These are phyloP conservation scores for Gremmenia infestans DNA, from an alignment of 2,329 filamentous ascomycete genomes.

Conservation along the genomic window DNA sequence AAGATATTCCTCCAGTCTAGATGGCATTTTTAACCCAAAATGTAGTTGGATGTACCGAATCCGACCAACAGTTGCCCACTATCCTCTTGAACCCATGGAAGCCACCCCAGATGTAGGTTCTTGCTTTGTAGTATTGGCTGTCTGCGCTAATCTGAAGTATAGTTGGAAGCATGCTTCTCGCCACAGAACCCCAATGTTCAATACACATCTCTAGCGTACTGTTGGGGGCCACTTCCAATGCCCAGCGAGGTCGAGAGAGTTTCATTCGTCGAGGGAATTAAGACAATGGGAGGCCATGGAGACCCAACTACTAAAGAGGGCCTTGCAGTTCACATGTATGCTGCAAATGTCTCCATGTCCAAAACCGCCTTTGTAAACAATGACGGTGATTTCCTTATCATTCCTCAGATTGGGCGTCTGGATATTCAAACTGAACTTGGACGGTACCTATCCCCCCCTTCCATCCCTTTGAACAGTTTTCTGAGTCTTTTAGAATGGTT, in stretches of 20 bases:
- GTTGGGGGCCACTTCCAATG: constrained; percentile 42
- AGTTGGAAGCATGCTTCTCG: constrained; percentile 37
- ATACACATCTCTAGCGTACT: constrained; percentile 36
- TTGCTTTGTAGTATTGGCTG: constrained; percentile 12
- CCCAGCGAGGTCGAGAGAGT: neutral
- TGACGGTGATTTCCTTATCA: constrained; percentile 60
- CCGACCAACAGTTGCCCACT: constrained; percentile 37
- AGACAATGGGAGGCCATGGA: constrained; percentile 43
- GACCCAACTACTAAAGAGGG: constrained; percentile 44
- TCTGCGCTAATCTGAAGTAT: no score
- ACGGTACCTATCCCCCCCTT: neutral
- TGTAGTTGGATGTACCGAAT: constrained; percentile 35
- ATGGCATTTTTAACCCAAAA: no score
- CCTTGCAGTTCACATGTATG: constrained; percentile 43
- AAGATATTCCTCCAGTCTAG: no score
- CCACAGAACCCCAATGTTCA: constrained; percentile 41
- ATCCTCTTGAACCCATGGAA: neutral
- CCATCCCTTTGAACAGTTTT: no score
- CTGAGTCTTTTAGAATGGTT: constrained; percentile 33
- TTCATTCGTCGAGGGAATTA: constrained; percentile 42
- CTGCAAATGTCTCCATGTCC: constrained; percentile 41
- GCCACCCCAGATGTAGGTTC: neutral
- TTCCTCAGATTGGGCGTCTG: constrained; percentile 50
- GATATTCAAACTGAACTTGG: constrained; percentile 56
- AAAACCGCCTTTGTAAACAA: constrained; percentile 44